A percentile compares a stretch with the other conserved stretches of the same genome.
These are phyloP conservation scores for Brassica nigra DNA, from an alignment of 345 rosid species.

Conservation along the genomic window DNA sequence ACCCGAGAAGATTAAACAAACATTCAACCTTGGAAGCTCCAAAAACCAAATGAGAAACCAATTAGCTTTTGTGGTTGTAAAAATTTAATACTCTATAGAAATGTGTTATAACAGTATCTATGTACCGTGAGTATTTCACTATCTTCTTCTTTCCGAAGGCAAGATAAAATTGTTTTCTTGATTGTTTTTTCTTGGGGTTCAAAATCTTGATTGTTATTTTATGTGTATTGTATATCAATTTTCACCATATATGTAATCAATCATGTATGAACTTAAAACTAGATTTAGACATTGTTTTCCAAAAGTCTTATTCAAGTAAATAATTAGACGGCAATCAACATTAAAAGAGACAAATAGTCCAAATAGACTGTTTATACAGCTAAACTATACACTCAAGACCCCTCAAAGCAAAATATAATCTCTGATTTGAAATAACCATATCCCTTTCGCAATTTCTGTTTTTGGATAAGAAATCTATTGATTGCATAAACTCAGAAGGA, in stretches of 20 bases:
- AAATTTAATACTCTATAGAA: neutral
- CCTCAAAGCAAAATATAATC: neutral
- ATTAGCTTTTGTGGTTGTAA: constrained; percentile 5
- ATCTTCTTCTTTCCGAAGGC: neutral
- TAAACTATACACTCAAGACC: neutral
- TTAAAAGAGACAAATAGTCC: neutral
- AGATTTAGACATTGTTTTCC: neutral
- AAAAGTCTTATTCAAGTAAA: constrained; percentile 4
- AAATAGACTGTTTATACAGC: neutral
- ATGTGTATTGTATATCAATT: neutral
- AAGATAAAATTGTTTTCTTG: neutral
- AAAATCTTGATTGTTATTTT: neutral
- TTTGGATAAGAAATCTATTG: neutral
- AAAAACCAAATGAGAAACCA: constrained; percentile 21
- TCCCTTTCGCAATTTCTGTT: neutral
- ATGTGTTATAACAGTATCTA: neutral
- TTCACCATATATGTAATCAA: neutral
- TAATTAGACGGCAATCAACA: neutral
- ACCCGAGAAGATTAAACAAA: constrained; percentile 41
- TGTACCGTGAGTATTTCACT: constrained; percentile 22
- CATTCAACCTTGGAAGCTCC: constrained; percentile 43
- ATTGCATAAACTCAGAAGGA: constrained; percentile 8
- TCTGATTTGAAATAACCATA: neutral
- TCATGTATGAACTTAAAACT: neutral
- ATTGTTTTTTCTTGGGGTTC: neutral